Evolutionary conservation across 495 filamentous ascomycete genomes (phyloP).

Genomic region (Xylaria scruposa): DNA sequence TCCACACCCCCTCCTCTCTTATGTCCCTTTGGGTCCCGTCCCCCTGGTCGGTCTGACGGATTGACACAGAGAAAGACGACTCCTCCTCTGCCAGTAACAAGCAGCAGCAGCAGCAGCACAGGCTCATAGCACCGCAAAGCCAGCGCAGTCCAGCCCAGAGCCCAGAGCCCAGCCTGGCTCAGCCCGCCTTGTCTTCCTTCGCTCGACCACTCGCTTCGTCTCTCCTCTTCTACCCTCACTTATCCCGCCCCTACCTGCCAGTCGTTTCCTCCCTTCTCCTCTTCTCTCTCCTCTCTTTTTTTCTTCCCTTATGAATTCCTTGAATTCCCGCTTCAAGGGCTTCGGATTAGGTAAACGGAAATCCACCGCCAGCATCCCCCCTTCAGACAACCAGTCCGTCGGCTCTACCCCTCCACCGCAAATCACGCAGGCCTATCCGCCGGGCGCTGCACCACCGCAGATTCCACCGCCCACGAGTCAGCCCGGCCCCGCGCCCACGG

Average conservation of each 20-base stretch:
- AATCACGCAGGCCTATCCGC: slow-evolving; percentile 49
- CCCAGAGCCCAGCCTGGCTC: slow-evolving; percentile 30
- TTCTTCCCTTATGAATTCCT: slow-evolving; percentile 63
- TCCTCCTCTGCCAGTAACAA: slow-evolving; percentile 7
- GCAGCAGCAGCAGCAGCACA: neutral
- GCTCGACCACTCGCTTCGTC: slow-evolving; percentile 15
- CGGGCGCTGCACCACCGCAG: slow-evolving; percentile 36
- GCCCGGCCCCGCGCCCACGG: slow-evolving; percentile 49
- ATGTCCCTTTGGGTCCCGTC: slow-evolving; percentile 17
- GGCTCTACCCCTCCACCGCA: slow-evolving; percentile 52
- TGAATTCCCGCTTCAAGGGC: slow-evolving; percentile 67
- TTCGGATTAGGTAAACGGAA: slow-evolving; percentile 64
- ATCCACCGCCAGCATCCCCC: slow-evolving; percentile 56
- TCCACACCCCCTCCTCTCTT: slow-evolving; percentile 9
- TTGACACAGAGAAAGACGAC: slow-evolving; percentile 12
- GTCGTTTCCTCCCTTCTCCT: slow-evolving; percentile 32
- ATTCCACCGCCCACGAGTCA: slow-evolving; percentile 33
- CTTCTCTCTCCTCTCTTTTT: slow-evolving; percentile 24
- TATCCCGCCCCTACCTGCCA: slow-evolving; percentile 26
- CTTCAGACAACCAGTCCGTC: slow-evolving; percentile 44
- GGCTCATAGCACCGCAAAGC: slow-evolving; percentile 8
- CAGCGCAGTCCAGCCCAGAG: slow-evolving; percentile 24
- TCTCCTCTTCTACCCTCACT: slow-evolving; percentile 28
- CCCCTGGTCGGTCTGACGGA: slow-evolving; percentile 24
- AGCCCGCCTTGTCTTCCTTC: slow-evolving; percentile 28